phyloP scores from a whole-genome alignment of 768 basidiomycete genomes.

The Fomitopsis pulvina region DNA sequence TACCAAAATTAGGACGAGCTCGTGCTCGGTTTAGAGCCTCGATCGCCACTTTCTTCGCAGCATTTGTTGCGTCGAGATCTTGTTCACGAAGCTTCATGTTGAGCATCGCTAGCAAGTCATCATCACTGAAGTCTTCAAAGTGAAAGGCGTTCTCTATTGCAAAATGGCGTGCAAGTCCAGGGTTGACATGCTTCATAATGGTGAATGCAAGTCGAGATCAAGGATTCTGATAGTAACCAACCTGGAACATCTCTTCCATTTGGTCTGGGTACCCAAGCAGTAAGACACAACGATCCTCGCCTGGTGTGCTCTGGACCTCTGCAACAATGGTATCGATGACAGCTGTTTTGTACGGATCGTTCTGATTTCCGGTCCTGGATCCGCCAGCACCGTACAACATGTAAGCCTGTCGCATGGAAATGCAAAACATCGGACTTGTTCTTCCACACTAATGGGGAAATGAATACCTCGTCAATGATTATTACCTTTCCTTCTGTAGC shows the following conservation, averaged over 20 bases:
- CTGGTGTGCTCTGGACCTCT: slow-evolving; percentile 61
- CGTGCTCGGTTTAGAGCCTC: slow-evolving; percentile 28
- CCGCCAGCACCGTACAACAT: slow-evolving; percentile 49
- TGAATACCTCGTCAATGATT: slow-evolving; percentile 59
- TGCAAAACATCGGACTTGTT: neutral
- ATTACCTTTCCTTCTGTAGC: slow-evolving; percentile 59
- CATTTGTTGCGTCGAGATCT: slow-evolving; percentile 48
- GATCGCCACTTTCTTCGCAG: slow-evolving; percentile 51
- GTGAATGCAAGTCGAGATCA: neutral
- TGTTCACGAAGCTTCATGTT: slow-evolving; percentile 51
- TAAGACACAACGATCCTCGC: slow-evolving; percentile 65
- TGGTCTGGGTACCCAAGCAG: slow-evolving; percentile 59
- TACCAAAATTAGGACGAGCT: slow-evolving; percentile 28
- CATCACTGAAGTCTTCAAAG: slow-evolving; percentile 59
- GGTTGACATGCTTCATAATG: slow-evolving; percentile 55
- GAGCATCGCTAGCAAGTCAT: slow-evolving; percentile 45
- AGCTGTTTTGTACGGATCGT: slow-evolving; percentile 53
- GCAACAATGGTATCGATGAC: slow-evolving; percentile 74
- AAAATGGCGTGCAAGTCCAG: slow-evolving; percentile 60
- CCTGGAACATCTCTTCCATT: slow-evolving; percentile 74
- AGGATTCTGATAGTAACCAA: slow-evolving; percentile 15
- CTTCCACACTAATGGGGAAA: neutral
- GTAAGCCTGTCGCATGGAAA: slow-evolving; percentile 45
- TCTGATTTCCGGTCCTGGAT: slow-evolving; percentile 4
- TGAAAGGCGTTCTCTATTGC: slow-evolving; percentile 61